A percentile compares a stretch with the other conserved stretches of the same genome.
phyloP scores from a whole-genome alignment of 2,329 filamentous ascomycete genomes.

The Helotiales sp. region DNA sequence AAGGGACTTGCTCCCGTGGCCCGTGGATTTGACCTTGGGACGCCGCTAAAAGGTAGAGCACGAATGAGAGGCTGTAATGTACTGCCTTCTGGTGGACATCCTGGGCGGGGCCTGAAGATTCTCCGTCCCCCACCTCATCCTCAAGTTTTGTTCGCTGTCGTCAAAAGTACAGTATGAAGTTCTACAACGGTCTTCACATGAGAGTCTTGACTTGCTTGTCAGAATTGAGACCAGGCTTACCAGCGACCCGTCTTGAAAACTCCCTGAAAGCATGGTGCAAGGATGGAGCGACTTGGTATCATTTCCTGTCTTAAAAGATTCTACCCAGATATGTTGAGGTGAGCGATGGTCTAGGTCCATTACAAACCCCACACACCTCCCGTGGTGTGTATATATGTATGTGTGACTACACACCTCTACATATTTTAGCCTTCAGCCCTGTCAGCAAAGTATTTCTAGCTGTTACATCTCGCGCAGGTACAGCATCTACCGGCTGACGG shows the following conservation, averaged over 20 bases:
- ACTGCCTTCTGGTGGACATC: not conserved
- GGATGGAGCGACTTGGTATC: not conserved
- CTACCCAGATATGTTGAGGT: not conserved
- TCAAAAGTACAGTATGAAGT: not conserved
- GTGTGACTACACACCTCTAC: not conserved
- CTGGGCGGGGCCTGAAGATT: not conserved
- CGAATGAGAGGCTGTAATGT: not conserved
- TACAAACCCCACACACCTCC: not conserved
- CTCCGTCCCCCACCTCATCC: not conserved
- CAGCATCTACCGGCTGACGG: not conserved
- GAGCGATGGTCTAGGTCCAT: not conserved
- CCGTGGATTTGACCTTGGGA: not conserved
- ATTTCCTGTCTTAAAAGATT: not conserved
- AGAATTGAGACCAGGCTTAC: not conserved
- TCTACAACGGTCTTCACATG: not conserved
- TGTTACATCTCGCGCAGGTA: constrained; percentile 2
- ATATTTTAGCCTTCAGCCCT: constrained; percentile 5
- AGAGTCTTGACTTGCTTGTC: not conserved
- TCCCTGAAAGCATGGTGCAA: not conserved
- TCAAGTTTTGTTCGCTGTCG: not conserved
- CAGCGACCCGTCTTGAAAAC: not conserved
- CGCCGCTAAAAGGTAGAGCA: not conserved
- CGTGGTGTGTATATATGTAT: not conserved
- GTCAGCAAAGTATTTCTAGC: not conserved
- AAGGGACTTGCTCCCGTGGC: not conserved